Base-by-base conservation (phyloP, 345 rosid genomes). In the Euclidium syriacum region DNA sequence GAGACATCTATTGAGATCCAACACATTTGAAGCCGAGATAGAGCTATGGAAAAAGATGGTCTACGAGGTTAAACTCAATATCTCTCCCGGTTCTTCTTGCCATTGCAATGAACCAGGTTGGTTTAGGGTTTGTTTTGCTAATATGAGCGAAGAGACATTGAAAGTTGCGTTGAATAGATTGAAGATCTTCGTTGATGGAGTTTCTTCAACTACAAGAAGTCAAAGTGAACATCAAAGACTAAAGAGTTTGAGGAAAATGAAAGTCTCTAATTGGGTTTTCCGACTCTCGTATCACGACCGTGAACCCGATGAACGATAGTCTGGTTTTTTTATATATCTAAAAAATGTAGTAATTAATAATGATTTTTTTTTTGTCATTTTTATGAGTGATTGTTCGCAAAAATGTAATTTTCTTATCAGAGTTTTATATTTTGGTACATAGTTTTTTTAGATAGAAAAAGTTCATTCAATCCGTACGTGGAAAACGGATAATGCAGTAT, bases 41-140 rank as follows among this genome's bases (percentile, higher is more conserved):
- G 87, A 83, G 62, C 83, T 87, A 0, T 85, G 95, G 95, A 85
- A 83, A 44, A 77, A 78, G 49, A 87, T 87, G 11, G 89, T 87
- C 26, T 83, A 87, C 50, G 85, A 87, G 1, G 80, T 82, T 9
- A 77, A 75, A 20, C 71, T 82, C 24, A 82, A 82, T 50, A 82
- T 82, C 20, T 79, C 83, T 6, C 91, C 95, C 5, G 91, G 95
- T n/a, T 83, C 85, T 10, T 87, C 95, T 3, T 87, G 85, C 53
- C 95, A 85, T 79, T 87, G 91, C 77, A 70, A 76, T 2, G 91
- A 85, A 51, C 89, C 95, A 1, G 95, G 95, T 3, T 87, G 90
- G 88, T 83, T 83, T 73, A 70, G 85, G 4, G 83, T 80, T 36
- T 83, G 88, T 62, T 87, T 87, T 48, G 95, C 95, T 5, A 84